Evolutionary conservation across 768 basidiomycete genomes (phyloP), one percentile per base, ranked within the genome.

Genomic region (Serendipita sp.): DNA sequence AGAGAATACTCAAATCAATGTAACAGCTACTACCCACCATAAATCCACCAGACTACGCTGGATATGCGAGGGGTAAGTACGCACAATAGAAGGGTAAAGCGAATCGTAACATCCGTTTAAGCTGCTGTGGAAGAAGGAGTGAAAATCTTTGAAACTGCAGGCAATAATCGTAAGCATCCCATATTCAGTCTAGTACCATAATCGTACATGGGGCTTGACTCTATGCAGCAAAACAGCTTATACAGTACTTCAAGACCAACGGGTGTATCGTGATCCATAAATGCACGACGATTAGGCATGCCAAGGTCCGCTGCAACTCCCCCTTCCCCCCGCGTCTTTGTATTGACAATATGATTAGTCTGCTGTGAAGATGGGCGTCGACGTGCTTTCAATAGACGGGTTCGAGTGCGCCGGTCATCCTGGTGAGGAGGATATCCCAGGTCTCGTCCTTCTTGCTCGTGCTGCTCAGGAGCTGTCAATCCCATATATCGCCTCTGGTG

Each of bases 391-490:
- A 67, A 92, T 94, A 33, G 92, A 94, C 65, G 91, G 92, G 0
- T 88, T 94, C 66, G 91, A 94, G 78, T 94, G 91, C 70, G 93
- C 91, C 34, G 93, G 93, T 29, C 91, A 93, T 73, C 91, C 91
- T 16, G 94, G 94, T 66, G 94, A 96, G 71, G 89, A 95, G 46
- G 94, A 96, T 70, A 87, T 96, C 27, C 88, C 89, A 2, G 88
- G 87, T 3, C 70, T 95, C 27, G 87, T 96, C 2, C 74, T 96
- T 75, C 79, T 96, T 53, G 91, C 93, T 1, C 81, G 91, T 63
- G 91, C 93, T 0, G 88, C 86, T 1, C 81, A 87, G 68, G 89
- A 94, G 67, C 76, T 96, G 60, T 83, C 83, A 60, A 76, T 87
- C 43, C 94, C 94, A 1, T 97, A 83, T 71, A 82, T 96, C 64